Base-by-base conservation (phyloP, 495 filamentous ascomycete genomes). In the Penicillium dipodomyicola region DNA sequence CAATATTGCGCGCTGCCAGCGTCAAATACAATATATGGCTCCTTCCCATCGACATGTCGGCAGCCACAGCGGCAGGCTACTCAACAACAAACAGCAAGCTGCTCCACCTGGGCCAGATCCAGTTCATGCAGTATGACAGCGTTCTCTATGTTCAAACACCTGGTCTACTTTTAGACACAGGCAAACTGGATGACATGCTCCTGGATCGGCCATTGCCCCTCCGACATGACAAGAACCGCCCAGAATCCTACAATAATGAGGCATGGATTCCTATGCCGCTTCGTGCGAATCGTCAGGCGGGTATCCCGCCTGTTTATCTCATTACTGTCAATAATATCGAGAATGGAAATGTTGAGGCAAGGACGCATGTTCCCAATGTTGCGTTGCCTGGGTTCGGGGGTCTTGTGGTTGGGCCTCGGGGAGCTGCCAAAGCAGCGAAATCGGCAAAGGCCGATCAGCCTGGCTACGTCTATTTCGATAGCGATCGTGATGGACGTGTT, bases 121-220 rank as follows among this genome's bases (percentile, higher is more conserved):
- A 79, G 43, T 79, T 79, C 57, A 75, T 79, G 73, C 72, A 74
- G 49, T 79, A 79, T 57, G 76, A 79, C 45, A 70, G 72, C 40
- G 74, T 79, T 1, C 60, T 79, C 0, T 77, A 75, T 53, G 56
- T 79, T 10, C 72, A 72, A 45, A 69, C 74, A 0, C 76, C 74
- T 0, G 76, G 76, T 1, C 48, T 77, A 22, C 57, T 79, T 2
- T 57, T 77, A 39, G 74, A 79, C 48, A 70, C 69, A 1, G 62
- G 58, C 2, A 73, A 72, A 30, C 57, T 79, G 15, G 76, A 79
- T 44, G 49, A 67, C 10, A 63, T 78, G 50, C 62, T 79, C 14
- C 58, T 76, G 6, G 70, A 65, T 3, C 65, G 65, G 2, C 71
- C 73, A 1, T 55, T 79, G 1, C 76, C 76, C 2, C 57, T 70